Conservation (phyloP, 2,329 filamentous ascomycete species). For the Apiospora sp. region DNA sequence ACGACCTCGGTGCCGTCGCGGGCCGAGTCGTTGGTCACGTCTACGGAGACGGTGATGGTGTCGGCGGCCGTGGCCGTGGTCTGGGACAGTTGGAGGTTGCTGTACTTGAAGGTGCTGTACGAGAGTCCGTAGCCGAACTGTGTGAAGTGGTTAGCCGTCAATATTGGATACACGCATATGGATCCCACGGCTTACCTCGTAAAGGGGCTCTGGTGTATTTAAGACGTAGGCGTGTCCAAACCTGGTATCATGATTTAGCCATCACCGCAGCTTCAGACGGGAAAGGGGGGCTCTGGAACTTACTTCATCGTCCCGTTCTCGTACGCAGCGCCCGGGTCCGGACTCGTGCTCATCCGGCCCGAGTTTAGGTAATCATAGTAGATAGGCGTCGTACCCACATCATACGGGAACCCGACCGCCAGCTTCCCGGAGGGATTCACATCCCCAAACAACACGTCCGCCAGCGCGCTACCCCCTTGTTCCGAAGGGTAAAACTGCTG, state of each 20-base stretch:
- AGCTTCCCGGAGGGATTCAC: slow-evolving; percentile 73
- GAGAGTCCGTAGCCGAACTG: slow-evolving; percentile 72
- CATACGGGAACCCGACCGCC: slow-evolving; percentile 71
- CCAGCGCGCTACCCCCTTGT: slow-evolving; percentile 71
- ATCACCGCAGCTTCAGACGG: not conserved
- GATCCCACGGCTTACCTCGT: slow-evolving; percentile 46
- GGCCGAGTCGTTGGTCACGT: slow-evolving; percentile 66
- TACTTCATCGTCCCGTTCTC: slow-evolving; percentile 64
- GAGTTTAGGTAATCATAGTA: slow-evolving; percentile 80
- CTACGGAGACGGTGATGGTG: slow-evolving; percentile 65
- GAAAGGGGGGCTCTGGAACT: not conserved
- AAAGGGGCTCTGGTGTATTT: slow-evolving; percentile 64
- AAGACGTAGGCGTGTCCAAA: slow-evolving; percentile 74
- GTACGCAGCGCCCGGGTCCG: slow-evolving; percentile 60
- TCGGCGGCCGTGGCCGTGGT: slow-evolving; percentile 55
- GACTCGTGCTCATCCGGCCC: slow-evolving; percentile 54
- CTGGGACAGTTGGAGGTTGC: slow-evolving; percentile 58
- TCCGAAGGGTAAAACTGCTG: slow-evolving; percentile 81
- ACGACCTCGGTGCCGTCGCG: slow-evolving; percentile 72
- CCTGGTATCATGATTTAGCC: not conserved
- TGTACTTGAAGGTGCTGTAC: slow-evolving; percentile 71
- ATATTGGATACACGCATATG: not conserved
- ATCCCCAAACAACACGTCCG: slow-evolving; percentile 70
- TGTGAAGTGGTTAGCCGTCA: not conserved
- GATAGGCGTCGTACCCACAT: slow-evolving; percentile 71